Conservation (phyloP, 495 filamentous ascomycete genomes). For the Xylaria scruposa region DNA sequence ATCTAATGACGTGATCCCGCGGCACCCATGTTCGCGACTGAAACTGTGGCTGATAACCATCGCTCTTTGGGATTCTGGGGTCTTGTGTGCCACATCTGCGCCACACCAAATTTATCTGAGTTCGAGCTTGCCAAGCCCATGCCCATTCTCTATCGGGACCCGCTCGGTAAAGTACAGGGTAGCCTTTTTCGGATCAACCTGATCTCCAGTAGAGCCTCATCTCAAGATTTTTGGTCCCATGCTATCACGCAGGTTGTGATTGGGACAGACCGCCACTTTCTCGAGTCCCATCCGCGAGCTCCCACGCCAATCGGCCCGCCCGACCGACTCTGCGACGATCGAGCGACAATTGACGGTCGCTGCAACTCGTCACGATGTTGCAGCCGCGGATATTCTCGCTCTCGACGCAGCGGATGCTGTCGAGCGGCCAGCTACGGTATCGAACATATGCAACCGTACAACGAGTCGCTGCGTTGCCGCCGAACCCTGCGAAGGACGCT, state of each 20-base stretch:
- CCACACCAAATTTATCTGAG: background rate
- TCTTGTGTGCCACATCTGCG: slow-evolving; percentile 17
- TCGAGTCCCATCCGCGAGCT: slow-evolving; percentile 17
- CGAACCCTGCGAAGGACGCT: slow-evolving; percentile 43
- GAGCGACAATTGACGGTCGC: slow-evolving; percentile 25
- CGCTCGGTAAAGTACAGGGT: background rate
- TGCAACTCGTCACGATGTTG: slow-evolving; percentile 58
- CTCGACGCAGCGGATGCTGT: slow-evolving; percentile 51
- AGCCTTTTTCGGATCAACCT: slow-evolving; percentile 37
- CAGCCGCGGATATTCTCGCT: slow-evolving; percentile 67
- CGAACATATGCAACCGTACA: slow-evolving; percentile 64
- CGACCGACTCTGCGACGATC: slow-evolving; percentile 15
- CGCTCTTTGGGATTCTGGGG: slow-evolving; percentile 13
- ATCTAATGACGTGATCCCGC: slow-evolving; percentile 43
- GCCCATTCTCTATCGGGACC: background rate
- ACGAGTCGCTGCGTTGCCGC: slow-evolving; percentile 47
- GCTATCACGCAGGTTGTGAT: slow-evolving; percentile 22
- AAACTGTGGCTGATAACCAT: slow-evolving; percentile 8
- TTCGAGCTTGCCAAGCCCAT: background rate
- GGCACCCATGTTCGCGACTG: slow-evolving; percentile 18
- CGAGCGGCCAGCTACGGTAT: slow-evolving; percentile 52
- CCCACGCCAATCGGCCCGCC: slow-evolving; percentile 9
- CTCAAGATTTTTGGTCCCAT: slow-evolving; percentile 33
- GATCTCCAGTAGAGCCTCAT: slow-evolving; percentile 38
- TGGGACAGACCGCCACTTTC: slow-evolving; percentile 20